These are phyloP conservation scores for Rhodotorula paludigena DNA, from an alignment of 768 basidiomycete genomes.

Conservation along the genomic window DNA sequence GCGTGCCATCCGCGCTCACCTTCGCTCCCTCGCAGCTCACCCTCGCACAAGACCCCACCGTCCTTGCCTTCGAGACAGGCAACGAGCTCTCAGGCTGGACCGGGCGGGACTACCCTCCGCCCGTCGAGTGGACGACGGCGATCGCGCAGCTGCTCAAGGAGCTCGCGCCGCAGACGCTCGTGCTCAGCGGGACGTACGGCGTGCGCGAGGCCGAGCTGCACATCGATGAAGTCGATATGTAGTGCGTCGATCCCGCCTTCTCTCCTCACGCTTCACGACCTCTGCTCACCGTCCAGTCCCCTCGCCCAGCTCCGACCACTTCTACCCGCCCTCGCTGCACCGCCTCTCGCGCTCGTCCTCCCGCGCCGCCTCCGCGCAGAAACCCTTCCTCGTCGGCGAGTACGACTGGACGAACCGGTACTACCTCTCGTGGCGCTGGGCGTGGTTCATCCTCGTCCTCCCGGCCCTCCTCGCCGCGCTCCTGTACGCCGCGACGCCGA, in stretches of 20 bases:
- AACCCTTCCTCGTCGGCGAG: constrained; percentile 40
- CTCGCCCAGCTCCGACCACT: constrained; percentile 40
- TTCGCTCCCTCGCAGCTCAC: constrained; percentile 10
- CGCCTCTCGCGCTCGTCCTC: constrained; percentile 31
- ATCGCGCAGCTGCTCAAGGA: constrained; percentile 37
- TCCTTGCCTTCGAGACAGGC: constrained; percentile 41
- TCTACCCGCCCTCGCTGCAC: constrained; percentile 35
- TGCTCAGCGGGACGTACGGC: constrained; percentile 41
- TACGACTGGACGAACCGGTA: constrained; percentile 41
- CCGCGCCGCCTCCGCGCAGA: constrained; percentile 13
- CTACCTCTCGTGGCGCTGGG: constrained; percentile 18
- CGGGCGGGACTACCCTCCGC: constrained; percentile 15
- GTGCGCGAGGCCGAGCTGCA: constrained; percentile 25
- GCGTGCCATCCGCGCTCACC: background rate
- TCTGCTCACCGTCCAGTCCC: background rate
- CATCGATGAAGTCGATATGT: constrained; percentile 31
- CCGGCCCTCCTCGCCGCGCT: constrained; percentile 28
- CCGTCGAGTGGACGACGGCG: constrained; percentile 35
- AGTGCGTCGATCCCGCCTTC: constrained; percentile 9
- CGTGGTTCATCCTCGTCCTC: constrained; percentile 27
- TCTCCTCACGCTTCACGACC: no score
- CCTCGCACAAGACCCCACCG: constrained; percentile 37
- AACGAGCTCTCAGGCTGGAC: constrained; percentile 40
- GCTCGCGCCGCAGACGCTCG: constrained; percentile 41
- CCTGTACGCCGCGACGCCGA: constrained; percentile 22